Evolutionary conservation across 495 filamentous ascomycete genomes (phyloP).

Genomic region (Penicillium pulvis): DNA sequence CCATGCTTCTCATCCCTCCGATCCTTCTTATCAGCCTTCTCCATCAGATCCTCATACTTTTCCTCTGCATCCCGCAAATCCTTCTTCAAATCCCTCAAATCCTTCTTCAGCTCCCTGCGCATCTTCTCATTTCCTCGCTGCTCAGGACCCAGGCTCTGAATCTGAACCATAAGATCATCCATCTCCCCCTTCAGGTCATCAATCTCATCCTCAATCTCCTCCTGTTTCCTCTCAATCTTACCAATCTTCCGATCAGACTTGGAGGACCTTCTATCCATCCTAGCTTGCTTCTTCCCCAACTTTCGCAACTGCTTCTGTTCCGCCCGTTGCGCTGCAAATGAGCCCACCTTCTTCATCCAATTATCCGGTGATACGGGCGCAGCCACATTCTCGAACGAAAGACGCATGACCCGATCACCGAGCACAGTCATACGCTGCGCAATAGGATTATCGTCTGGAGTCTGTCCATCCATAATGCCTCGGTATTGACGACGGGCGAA

Average conservation of each 20-base stretch:
- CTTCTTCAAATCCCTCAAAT: constrained; percentile 1
- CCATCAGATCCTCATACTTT: background rate
- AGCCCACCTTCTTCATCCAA: background rate
- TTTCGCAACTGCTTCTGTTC: background rate
- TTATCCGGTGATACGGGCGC: background rate
- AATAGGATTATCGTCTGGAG: background rate
- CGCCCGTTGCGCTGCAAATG: background rate
- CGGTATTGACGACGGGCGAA: constrained; percentile 13
- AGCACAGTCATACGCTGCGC: constrained; percentile 56
- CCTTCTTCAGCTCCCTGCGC: background rate
- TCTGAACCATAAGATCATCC: constrained; percentile 4
- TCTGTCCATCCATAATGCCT: background rate
- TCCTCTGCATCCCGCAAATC: background rate
- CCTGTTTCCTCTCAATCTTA: background rate
- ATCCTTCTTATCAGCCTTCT: constrained; percentile 12
- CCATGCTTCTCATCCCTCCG: background rate
- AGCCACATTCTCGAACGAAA: background rate
- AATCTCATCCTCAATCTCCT: constrained; percentile 1
- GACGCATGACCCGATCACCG: background rate
- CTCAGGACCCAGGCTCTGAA: background rate
- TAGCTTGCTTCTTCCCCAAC: background rate
- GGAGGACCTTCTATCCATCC: background rate
- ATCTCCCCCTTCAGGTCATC: background rate
- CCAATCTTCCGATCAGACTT: background rate
- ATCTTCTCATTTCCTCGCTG: background rate